Evolutionary conservation across 176 grass and related monocot genomes (phyloP).

Genomic region (Paspalum notatum): DNA sequence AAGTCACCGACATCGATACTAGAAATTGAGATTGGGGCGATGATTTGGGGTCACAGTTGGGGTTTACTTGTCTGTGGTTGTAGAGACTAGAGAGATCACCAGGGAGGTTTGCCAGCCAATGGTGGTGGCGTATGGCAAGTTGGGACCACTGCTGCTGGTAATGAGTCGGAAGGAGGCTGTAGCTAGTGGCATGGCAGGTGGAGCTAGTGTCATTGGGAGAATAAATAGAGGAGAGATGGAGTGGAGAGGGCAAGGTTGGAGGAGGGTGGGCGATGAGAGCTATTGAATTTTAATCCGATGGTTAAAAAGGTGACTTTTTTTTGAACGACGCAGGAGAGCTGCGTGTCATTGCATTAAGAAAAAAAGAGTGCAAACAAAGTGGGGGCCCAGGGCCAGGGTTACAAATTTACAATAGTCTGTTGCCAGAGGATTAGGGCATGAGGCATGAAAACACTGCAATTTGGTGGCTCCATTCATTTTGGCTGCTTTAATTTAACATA

Average conservation of each 20-base stretch:
- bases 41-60: too few species aligned
- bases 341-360: too few species aligned
- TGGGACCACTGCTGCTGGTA: neutral
- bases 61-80: too few species aligned
- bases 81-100: too few species aligned
- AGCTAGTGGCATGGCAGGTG: neutral
- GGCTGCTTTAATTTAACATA: neutral
- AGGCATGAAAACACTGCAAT: neutral
- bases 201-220: neutral
- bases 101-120: neutral
- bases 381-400: too few species aligned
- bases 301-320: neutral
- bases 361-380: too few species aligned
- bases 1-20: neutral
- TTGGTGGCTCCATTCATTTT: neutral
- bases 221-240: neutral
- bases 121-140: neutral
- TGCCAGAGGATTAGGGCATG: neutral
- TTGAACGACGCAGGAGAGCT: too few species aligned
- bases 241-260: neutral
- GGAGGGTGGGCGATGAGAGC: neutral
- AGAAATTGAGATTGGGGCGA: neutral
- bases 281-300: neutral
- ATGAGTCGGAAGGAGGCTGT: neutral
- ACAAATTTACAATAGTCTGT: slow-evolving; percentile 5